Conservation (phyloP, 164 flowering plant genomes). For the Piper longum region DNA sequence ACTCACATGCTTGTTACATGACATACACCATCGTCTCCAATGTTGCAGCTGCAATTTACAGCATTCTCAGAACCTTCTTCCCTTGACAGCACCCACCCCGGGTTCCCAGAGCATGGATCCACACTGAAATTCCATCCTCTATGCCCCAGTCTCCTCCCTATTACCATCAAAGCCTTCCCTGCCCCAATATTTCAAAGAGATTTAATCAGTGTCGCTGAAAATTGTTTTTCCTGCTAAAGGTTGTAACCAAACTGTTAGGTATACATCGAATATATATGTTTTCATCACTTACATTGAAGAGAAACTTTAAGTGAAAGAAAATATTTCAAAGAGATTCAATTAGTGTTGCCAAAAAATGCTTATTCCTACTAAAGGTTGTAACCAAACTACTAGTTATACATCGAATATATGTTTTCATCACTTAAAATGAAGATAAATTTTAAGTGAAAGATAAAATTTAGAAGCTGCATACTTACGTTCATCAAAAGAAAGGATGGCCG, state of each 20-base stretch:
- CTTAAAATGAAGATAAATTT: too few relatives aligned
- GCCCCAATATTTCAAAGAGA: constrained; percentile 4
- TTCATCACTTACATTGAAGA: too few relatives aligned
- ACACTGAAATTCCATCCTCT: background rate
- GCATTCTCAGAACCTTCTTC: constrained; percentile 8
- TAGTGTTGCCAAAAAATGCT: too few relatives aligned
- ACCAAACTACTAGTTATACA: too few relatives aligned
- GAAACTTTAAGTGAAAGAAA: too few relatives aligned
- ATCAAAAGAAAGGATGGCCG: too few relatives aligned
- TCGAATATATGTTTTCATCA: too few relatives aligned
- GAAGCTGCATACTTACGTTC: too few relatives aligned
- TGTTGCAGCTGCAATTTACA: constrained; percentile 35
- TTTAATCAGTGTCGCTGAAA: background rate
- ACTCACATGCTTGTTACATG: constrained; percentile 42
- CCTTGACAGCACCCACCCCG: background rate
- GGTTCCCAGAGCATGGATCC: background rate
- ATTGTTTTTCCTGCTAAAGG: background rate
- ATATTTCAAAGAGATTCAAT: too few relatives aligned
- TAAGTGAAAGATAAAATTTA: too few relatives aligned
- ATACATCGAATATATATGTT: too few relatives aligned
- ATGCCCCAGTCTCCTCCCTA: background rate
- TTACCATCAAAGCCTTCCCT: background rate
- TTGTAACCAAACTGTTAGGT: background rate
- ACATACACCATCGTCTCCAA: constrained; percentile 21
- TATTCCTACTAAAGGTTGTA: too few relatives aligned